A percentile compares a stretch with the other conserved stretches of the same genome.
These are phyloP conservation scores for Holtermanniella nyarrowii DNA, from an alignment of 768 basidiomycete species.

Conservation along the genomic window DNA sequence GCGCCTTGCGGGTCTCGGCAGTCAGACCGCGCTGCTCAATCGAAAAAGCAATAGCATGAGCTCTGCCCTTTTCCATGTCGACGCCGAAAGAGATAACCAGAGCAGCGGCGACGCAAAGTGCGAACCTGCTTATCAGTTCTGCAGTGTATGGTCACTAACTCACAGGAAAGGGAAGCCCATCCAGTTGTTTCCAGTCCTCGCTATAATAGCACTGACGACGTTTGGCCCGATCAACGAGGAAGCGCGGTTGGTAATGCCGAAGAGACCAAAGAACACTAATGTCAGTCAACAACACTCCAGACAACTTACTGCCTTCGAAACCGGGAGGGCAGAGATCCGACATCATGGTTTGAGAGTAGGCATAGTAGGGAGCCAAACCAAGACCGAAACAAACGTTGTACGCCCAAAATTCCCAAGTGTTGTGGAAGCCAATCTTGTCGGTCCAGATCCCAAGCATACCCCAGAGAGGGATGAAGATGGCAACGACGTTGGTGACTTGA, in stretches of 20 bases:
- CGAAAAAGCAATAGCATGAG: conserved; percentile 50
- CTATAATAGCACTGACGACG: conserved; percentile 72
- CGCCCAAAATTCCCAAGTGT: conserved; percentile 57
- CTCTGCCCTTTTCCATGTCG: conserved; percentile 54
- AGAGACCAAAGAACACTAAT: conserved; percentile 64
- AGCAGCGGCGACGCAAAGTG: conserved; percentile 54
- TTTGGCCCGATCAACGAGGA: conserved; percentile 82
- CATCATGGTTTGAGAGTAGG: conserved; percentile 74
- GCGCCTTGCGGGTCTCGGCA: conserved; percentile 1
- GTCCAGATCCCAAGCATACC: conserved; percentile 64
- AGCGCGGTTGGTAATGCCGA: conserved; percentile 66
- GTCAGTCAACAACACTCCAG: conserved; percentile 2
- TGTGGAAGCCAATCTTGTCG: conserved; percentile 65
- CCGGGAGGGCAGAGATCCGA: conserved; percentile 60
- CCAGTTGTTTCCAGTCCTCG: conserved; percentile 62
- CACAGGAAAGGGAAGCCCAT: conserved; percentile 67
- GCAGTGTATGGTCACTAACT: not conserved
- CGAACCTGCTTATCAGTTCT: conserved; percentile 48
- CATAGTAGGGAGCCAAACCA: conserved; percentile 68
- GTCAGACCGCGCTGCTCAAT: conserved; percentile 6
- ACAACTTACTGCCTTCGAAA: conserved; percentile 48
- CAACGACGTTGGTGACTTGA: conserved; percentile 62
- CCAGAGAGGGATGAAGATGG: conserved; percentile 67
- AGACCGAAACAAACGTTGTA: conserved; percentile 64
- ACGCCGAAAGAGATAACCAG: conserved; percentile 68